phyloP scores from a whole-genome alignment of 306 rosid species.

The Citrullus colocynthis region DNA sequence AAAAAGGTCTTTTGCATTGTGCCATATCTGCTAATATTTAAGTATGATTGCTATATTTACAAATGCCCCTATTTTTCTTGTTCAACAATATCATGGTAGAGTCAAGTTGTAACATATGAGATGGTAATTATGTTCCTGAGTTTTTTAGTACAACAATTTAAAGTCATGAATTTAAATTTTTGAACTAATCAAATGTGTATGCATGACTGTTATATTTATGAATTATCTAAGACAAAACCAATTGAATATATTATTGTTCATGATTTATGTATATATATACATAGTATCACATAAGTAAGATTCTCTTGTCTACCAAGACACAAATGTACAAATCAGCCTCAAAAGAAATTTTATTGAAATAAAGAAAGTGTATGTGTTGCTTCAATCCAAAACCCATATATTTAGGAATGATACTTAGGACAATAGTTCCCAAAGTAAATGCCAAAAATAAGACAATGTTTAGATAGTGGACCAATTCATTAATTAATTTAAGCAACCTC shows the following conservation, averaged over 20 bases:
- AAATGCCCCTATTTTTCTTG: too few relatives aligned
- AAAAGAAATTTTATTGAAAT: not conserved
- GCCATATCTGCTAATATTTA: too few relatives aligned
- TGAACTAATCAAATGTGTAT: too few relatives aligned
- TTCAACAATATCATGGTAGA: too few relatives aligned
- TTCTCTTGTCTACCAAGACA: not conserved
- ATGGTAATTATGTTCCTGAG: too few relatives aligned
- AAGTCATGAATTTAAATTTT: too few relatives aligned
- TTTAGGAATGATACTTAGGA: not conserved
- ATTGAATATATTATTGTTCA: not conserved
- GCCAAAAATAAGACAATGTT: constrained; percentile 1
- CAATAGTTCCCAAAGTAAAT: not conserved
- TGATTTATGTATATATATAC: not conserved
- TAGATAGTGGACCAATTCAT: constrained; percentile 1
- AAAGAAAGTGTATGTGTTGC: not conserved
- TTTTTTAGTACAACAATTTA: too few relatives aligned
- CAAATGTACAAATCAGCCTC: not conserved
- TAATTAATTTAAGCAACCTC: not conserved
- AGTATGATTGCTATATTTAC: too few relatives aligned
- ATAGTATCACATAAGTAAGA: not conserved
- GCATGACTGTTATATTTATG: not conserved
- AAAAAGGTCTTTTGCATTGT: too few relatives aligned
- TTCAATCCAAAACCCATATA: not conserved
- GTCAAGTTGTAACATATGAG: too few relatives aligned
- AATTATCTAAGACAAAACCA: not conserved